Conservation (phyloP, 495 filamentous ascomycete genomes). For the Xylaria bambusicola region DNA sequence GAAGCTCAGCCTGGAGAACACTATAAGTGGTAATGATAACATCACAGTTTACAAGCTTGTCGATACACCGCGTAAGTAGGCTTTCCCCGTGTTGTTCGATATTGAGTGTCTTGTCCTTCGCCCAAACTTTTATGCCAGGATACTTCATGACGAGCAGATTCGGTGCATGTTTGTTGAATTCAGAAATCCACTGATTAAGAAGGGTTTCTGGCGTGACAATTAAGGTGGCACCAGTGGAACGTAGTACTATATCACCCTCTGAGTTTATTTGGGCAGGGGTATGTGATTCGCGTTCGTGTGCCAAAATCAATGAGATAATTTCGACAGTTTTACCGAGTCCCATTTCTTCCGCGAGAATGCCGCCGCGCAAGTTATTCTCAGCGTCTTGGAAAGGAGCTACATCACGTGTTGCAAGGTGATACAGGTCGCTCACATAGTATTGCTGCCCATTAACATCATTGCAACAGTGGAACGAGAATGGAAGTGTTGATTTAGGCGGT, state of each 20-base stretch:
- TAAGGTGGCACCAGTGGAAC: slow-evolving; percentile 65
- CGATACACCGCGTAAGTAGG: slow-evolving; percentile 39
- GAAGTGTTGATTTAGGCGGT: slow-evolving; percentile 9
- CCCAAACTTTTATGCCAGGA: slow-evolving; percentile 48
- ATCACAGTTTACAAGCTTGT: slow-evolving; percentile 60
- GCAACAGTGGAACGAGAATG: slow-evolving; percentile 26
- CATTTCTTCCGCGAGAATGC: slow-evolving; percentile 92
- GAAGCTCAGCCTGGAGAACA: slow-evolving; percentile 74
- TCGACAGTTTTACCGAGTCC: slow-evolving; percentile 95
- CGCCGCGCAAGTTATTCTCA: slow-evolving; percentile 55
- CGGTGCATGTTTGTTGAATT: slow-evolving; percentile 66
- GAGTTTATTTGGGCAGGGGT: slow-evolving; percentile 24
- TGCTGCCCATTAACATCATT: slow-evolving; percentile 36
- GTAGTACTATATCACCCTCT: slow-evolving; percentile 40
- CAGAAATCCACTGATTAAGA: slow-evolving; percentile 82
- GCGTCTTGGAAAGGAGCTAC: slow-evolving; percentile 45
- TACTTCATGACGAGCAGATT: slow-evolving; percentile 42
- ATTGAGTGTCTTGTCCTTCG: slow-evolving; percentile 18
- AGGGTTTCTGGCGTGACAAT: slow-evolving; percentile 86
- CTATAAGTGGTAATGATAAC: slow-evolving; percentile 87
- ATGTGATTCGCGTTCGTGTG: slow-evolving; percentile 51
- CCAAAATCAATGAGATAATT: slow-evolving; percentile 71
- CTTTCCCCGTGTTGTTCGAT: background rate
- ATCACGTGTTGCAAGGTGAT: slow-evolving; percentile 61
- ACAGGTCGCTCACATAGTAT: slow-evolving; percentile 60